Percentiles rank a stretch among this genome's conserved stretches.
phyloP scores from a whole-genome alignment of 768 basidiomycete species.

The Phlebiopsis gigantea region DNA sequence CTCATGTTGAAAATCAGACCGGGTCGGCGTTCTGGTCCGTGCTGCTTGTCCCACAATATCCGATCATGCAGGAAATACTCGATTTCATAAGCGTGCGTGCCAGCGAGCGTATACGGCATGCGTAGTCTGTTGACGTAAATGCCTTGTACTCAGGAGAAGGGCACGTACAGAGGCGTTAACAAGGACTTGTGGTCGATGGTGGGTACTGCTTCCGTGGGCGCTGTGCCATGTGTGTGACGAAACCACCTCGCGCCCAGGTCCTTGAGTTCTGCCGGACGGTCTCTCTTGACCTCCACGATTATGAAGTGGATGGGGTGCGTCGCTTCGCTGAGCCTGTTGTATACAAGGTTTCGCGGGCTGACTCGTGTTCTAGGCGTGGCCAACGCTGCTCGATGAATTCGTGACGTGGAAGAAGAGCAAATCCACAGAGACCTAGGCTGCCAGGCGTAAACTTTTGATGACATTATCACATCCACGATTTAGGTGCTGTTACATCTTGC shows the following conservation, averaged over 20 bases:
- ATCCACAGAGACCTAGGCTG: too few relatives aligned
- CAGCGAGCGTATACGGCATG: background rate
- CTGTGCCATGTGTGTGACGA: background rate
- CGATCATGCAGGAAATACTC: constrained; percentile 58
- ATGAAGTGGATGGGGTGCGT: constrained; percentile 69
- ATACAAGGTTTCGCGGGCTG: background rate
- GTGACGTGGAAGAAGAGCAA: constrained; percentile 54
- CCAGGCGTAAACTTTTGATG: too few relatives aligned
- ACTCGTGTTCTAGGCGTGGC: constrained; percentile 58
- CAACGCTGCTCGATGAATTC: constrained; percentile 76
- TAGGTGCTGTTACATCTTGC: too few relatives aligned
- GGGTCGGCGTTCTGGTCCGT: constrained; percentile 75
- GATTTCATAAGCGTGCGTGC: constrained; percentile 57
- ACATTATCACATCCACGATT: too few relatives aligned
- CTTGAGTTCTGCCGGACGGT: constrained; percentile 71
- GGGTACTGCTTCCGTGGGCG: constrained; percentile 15
- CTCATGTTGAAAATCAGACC: constrained; percentile 36
- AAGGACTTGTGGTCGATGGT: constrained; percentile 89
- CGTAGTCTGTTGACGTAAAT: background rate
- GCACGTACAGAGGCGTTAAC: constrained; percentile 70
- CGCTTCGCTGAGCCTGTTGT: constrained; percentile 24
- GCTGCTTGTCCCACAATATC: constrained; percentile 59
- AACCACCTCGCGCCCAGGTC: constrained; percentile 39
- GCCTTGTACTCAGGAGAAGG: constrained; percentile 32
- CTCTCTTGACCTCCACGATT: constrained; percentile 53